phyloP scores from a whole-genome alignment of 306 rosid species.

The Quillaja saponaria region DNA sequence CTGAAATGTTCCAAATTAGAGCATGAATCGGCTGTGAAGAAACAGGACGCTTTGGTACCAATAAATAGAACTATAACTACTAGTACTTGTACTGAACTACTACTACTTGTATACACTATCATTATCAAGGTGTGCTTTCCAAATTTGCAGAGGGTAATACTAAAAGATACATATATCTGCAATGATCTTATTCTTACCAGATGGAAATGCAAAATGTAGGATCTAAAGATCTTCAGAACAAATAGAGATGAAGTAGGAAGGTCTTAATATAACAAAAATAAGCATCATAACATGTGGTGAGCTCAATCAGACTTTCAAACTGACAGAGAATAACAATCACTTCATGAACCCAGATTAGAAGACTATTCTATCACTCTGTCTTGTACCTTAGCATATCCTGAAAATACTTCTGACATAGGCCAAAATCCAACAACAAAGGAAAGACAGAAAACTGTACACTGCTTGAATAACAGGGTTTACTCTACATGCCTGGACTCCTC shows the following conservation, averaged over 20 bases:
- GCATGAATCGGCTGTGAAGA: background rate
- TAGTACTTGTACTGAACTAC: too few species aligned
- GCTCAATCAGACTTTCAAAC: slow-evolving; percentile 17
- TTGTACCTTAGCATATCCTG: too few species aligned
- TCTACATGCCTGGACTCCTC: slow-evolving; percentile 30
- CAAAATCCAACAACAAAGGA: slow-evolving; percentile 28
- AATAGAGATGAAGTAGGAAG: too few species aligned
- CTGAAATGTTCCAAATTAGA: slow-evolving; percentile 6
- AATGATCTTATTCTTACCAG: too few species aligned
- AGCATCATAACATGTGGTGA: slow-evolving; percentile 5
- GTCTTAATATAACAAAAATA: background rate
- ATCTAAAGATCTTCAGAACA: too few species aligned
- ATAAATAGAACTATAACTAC: too few species aligned
- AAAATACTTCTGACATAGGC: slow-evolving; percentile 25
- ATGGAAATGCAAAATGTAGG: too few species aligned
- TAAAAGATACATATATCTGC: too few species aligned
- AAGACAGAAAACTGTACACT: slow-evolving; percentile 45
- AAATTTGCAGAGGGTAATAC: too few species aligned
- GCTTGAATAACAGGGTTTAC: slow-evolving; percentile 35
- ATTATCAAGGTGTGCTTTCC: too few species aligned
- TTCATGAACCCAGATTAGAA: slow-evolving; percentile 22
- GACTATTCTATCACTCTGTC: slow-evolving; percentile 5
- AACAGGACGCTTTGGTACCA: too few species aligned
- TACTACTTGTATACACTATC: too few species aligned
- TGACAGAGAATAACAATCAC: slow-evolving; percentile 17